Percentiles rank a stretch among this genome's conserved stretches.
Conservation (phyloP, 176 grass and related monocot genomes). For the Zea luxurians region DNA sequence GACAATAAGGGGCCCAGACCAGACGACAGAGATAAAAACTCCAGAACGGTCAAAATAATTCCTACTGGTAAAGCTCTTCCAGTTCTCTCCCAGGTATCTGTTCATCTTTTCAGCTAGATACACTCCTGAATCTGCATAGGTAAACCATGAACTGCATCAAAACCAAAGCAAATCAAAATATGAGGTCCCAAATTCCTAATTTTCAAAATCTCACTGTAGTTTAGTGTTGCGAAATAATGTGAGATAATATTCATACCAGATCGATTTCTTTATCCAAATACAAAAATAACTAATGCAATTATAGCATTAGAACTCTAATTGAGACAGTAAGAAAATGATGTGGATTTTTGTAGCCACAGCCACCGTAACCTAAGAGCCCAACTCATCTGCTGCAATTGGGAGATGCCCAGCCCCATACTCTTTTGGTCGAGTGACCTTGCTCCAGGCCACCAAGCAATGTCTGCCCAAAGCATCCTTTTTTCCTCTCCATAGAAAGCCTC, state of each 20-base stretch:
- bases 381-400: no score
- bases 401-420: no score
- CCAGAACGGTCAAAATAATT: slow-evolving; percentile 68
- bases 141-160: slow-evolving; percentile 22
- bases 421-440: no score
- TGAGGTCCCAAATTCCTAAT: neutral
- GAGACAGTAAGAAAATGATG: neutral
- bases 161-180: neutral
- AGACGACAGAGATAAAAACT: slow-evolving; percentile 62
- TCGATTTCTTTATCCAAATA: neutral
- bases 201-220: neutral
- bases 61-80: slow-evolving; percentile 54
- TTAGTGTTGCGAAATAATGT: neutral
- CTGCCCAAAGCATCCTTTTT: no score
- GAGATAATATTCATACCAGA: neutral
- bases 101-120: slow-evolving; percentile 72
- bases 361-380: no score
- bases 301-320: neutral
- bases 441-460: no score
- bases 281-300: neutral
- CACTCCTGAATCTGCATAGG: slow-evolving; percentile 58
- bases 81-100: slow-evolving; percentile 49
- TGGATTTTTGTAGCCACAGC: no score
- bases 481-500: no score
- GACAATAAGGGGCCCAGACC: slow-evolving; percentile 73